These are phyloP conservation scores for Saturnispora diversa DNA, from an alignment of 805 yeast genomes.

Conservation along the genomic window DNA sequence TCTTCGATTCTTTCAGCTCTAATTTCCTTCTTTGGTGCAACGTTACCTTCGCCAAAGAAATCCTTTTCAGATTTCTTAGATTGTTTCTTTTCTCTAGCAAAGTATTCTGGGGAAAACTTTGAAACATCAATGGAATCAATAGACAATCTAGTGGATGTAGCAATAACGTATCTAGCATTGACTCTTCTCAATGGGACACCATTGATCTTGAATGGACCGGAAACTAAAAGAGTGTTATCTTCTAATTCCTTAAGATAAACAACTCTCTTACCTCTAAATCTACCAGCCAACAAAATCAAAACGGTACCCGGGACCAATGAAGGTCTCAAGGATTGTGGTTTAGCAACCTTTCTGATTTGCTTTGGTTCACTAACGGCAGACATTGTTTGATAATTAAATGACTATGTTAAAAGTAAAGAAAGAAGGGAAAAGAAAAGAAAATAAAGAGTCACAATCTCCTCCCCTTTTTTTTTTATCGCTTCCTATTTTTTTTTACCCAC, in stretches of 20 bases:
- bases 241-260: conserved; percentile 93
- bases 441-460: not conserved
- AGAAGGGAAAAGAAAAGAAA: not conserved
- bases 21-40: conserved; percentile 71
- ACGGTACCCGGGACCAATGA: conserved; percentile 36
- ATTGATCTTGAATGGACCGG: conserved; percentile 99
- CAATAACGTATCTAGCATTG: conserved; percentile 97
- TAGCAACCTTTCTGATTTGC: conserved; percentile 82
- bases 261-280: conserved; percentile 99
- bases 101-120: conserved; percentile 91
- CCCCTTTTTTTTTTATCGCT: not conserved
- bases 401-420: not conserved
- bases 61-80: conserved; percentile 85
- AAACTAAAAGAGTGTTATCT: conserved; percentile 94
- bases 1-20: conserved; percentile 93
- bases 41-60: conserved; percentile 65
- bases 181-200: conserved; percentile 99
- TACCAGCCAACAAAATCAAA: conserved; percentile 93
- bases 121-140: conserved; percentile 74
- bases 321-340: conserved; percentile 93
- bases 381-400: conserved; percentile 15
- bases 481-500: not conserved
- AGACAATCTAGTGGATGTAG: conserved; percentile 88
- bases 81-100: conserved; percentile 82
- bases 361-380: conserved; percentile 67